Evolutionary conservation across 176 grass and related monocot genomes (phyloP), one percentile per base, ranked within the genome.

Genomic region (Oryza coarctata): DNA sequence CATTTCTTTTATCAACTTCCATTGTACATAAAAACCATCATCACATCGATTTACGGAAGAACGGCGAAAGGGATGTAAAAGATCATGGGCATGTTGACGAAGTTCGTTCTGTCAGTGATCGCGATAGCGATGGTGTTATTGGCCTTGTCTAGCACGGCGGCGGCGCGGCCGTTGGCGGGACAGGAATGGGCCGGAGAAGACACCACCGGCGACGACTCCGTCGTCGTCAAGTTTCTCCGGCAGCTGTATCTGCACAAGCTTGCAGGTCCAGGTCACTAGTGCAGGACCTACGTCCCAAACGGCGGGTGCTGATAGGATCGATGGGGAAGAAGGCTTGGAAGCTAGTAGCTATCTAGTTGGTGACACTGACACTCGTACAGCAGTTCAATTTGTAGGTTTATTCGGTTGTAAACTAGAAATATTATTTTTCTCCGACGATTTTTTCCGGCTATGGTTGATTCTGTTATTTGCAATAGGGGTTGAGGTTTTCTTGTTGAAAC

Each of bases 261-360:
- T 33, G 11, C 11, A 27, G 74, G 79, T 30, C 23, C 88, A 62
- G 17, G 61, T 6, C 79, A 78, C 45, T 90, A 83, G 1, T 90
- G 88, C 74, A 0, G 3, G 3, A 90, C 88, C 26, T 68, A 45
- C 17, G 68, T 40, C 79, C 83, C 88, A 11, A 90, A 86, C 67
- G 68, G 61, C 1, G 79, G 83, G 20, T 89, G 88, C 68, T 58
- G 78, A 82, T n/a, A 39, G 65, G 73, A 17, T 20, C 22, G 55
- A 60, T 60, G 55, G 0, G 28, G 67, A 66, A 55, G 28, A 76
- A 40, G 8, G 34, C 7, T 49, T 28, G 3, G 23, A 80, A 39
- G 38, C 6, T 39, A 6, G 38, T 20, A 82, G 78, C 49, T 49
- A n/a, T 14, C n/a, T 40, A 47, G 15, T 47, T 29, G 35, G 6